Evolutionary conservation across 805 yeast genomes (phyloP), one percentile per base, ranked within the genome.

Genomic region (Scheffersomyces amazonensis): DNA sequence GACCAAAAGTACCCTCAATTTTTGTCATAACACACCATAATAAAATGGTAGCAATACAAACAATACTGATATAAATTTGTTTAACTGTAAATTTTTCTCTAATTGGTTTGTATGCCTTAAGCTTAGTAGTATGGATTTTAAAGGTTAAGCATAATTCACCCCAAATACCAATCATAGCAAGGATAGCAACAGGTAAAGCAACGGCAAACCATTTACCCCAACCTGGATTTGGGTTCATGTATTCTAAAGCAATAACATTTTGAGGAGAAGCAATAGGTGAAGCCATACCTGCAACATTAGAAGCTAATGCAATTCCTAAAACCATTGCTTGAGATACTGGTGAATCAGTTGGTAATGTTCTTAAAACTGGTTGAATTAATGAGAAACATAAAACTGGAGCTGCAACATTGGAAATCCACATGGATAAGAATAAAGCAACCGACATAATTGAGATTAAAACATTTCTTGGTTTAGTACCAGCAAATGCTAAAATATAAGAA

Each of bases 191-290:
- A 0, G 99, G 99, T 15, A 90, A 62, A 0, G 96, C 78, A 32
- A 91, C 78, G 6, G 82, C 79, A 60, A 91, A 93, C 99, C 99
- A 91, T 56, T 87, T 85, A 9, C 83, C 81, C 99, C 99, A 91
- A 7, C 78, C 76, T 12, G 83, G 83, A 34, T 83, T 79, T 1
- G 95, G 96, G 40, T 71, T 73, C 98, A 91, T 91, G 49, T 83
- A 69, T 40, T 87, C 90, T 35, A 91, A 73, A 1, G 96, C 96
- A 51, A 91, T 81, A 45, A 91, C 87, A 60, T 91, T 91, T 57
- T 91, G 99, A 1, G 99, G 99, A 2, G 96, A 87, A 1, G 97
- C 90, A 54, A 91, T 91, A 6, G 99, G 99, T 3, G 96, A 87
- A 0, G 96, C 84, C 95, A 90, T 91, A 47, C 99, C 99, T 16